phyloP scores from a whole-genome alignment of 2,329 filamentous ascomycete genomes.

The Geosmithia putterillii region DNA sequence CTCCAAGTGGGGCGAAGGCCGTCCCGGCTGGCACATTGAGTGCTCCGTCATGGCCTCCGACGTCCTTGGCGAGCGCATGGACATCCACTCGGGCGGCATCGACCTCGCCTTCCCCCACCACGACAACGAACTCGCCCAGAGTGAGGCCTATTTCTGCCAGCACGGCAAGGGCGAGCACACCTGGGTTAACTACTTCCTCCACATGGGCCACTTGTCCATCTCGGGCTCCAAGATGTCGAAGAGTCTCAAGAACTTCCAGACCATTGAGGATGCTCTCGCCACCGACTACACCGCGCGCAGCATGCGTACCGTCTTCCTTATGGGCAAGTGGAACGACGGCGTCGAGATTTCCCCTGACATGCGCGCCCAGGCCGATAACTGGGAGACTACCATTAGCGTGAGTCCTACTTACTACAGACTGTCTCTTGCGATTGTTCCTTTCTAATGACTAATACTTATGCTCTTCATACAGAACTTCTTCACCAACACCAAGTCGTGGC shows the following conservation, averaged over 20 bases:
- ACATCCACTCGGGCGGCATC: conserved; percentile 87
- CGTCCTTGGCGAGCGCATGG: conserved; percentile 72
- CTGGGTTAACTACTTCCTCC: conserved; percentile 93
- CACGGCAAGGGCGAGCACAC: conserved; percentile 43
- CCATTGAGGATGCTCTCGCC: conserved; percentile 70
- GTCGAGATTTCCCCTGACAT: conserved; percentile 84
- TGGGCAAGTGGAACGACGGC: conserved; percentile 82
- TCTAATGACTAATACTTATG: not conserved
- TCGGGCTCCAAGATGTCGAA: conserved; percentile 94
- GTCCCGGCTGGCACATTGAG: conserved; percentile 95
- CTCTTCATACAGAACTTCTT: conserved; percentile 57
- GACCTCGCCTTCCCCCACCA: conserved; percentile 88
- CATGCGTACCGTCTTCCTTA: conserved; percentile 75
- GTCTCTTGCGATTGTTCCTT: not conserved
- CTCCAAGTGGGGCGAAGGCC: conserved; percentile 74
- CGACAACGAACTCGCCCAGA: conserved; percentile 85
- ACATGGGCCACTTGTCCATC: conserved; percentile 84
- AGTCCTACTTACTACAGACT: conserved; percentile 9
- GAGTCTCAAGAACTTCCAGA: conserved; percentile 89
- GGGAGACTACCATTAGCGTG: conserved; percentile 67
- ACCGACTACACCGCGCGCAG: conserved; percentile 63
- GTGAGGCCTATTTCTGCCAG: conserved; percentile 67
- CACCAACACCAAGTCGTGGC: conserved; percentile 40
- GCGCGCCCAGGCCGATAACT: conserved; percentile 58
- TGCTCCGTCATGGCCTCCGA: conserved; percentile 93